Evolutionary conservation across 192 early-diverging fungal genomes (phyloP), one percentile per base, ranked within the genome.

Genomic region (Allomyces macrogynus): DNA sequence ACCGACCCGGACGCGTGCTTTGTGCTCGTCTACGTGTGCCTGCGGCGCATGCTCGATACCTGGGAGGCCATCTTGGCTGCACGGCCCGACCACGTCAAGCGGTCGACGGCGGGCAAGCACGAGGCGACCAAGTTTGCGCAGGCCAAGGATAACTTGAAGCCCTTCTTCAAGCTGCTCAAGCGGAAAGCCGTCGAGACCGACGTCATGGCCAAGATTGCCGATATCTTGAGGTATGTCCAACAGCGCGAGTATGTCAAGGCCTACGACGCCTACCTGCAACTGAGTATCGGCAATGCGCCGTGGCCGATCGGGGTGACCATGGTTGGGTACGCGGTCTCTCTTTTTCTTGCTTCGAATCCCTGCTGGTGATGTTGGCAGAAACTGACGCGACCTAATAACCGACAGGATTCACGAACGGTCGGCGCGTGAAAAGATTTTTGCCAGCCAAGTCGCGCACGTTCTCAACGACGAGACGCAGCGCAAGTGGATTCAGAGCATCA

Each of bases 401-500:
- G 2, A 3, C 71, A 87, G 94, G 79, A 97, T 97, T 70, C 95
- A 98, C 77, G 92, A 92, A 71, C 87, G 93, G 69, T 90, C 88
- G 23, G 89, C 87, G n/a, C 89, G 92, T 54, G 93, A 95, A 75
- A 97, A 93, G 74, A 95, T 99, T 83, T 88, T 86, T 70, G 81
- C 90, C 1, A 84, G 86, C 9, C 89, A 99, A 68, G 91, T 99
- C 16, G 95, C 95, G 3, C 95, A 99, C 73, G 93, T 91, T 23
- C 80, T 99, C 12, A 99, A 99, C 72, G 92, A 97, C 66, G 95
- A 97, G 76, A 83, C 86, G 0, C 89, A 91, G 66, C 82, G 95
- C 60, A 99, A 99, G 71, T 99, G 95, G 95, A 99, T 99, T 76
- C 95, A 99, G 76, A 83, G 84, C 18, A 85, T 97, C 65, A 99